Conservation (phyloP, 2,329 filamentous ascomycete species). For the Onygenales sp. region DNA sequence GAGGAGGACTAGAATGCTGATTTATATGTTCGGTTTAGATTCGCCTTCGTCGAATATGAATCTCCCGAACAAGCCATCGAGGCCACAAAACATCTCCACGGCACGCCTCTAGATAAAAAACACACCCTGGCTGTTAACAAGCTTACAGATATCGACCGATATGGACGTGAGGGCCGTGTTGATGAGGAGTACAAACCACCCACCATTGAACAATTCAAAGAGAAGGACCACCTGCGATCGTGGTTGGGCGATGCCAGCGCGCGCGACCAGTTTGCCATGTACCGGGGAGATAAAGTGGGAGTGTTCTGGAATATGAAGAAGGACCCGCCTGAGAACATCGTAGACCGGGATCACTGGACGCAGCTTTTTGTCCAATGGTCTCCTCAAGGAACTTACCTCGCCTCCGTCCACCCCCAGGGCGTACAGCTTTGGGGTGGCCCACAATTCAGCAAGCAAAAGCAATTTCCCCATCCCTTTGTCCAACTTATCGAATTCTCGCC, state of each 20-base stretch:
- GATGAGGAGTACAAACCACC: conserved; percentile 84
- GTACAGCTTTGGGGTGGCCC: conserved; percentile 93
- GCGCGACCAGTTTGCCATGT: conserved; percentile 93
- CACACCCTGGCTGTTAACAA: conserved; percentile 96
- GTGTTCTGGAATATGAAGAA: conserved; percentile 99
- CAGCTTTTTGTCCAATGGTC: conserved; percentile 99
- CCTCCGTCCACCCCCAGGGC: conserved; percentile 90
- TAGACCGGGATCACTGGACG: conserved; percentile 93
- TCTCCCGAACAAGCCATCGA: conserved; percentile 81
- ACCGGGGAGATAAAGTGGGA: conserved; percentile 80
- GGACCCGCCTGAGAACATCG: conserved; percentile 74
- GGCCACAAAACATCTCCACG: conserved; percentile 80
- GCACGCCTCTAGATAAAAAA: conserved; percentile 86
- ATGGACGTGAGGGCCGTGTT: conserved; percentile 83
- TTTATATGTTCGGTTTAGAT: conserved; percentile 46
- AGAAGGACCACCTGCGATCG: conserved; percentile 90
- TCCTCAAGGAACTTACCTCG: conserved; percentile 84
- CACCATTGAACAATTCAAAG: conserved; percentile 70
- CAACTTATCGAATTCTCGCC: conserved; percentile 96
- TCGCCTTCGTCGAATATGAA: conserved; percentile 94
- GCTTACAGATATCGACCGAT: conserved; percentile 94
- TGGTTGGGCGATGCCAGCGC: conserved; percentile 85
- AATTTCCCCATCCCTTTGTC: conserved; percentile 90
- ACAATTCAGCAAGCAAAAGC: conserved; percentile 80
- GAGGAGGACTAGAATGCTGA: conserved; percentile 9